Evolutionary conservation across 176 grass and related monocot species (phyloP).

Genomic region (Avena eriantha): DNA sequence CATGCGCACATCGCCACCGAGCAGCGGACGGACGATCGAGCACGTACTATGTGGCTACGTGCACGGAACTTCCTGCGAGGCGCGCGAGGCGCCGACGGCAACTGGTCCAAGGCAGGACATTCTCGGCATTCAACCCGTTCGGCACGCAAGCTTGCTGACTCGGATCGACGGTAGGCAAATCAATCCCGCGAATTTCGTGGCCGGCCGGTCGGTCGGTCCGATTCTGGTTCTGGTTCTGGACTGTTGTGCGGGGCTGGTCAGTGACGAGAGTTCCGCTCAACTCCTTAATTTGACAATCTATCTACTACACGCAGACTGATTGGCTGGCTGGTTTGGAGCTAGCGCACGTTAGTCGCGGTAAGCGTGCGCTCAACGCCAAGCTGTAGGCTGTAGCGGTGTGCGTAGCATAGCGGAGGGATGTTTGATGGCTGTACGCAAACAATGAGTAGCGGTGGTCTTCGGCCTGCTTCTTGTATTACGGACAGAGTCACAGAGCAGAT

Average conservation of each 20-base stretch:
- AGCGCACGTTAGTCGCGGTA: neutral
- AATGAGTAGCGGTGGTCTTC: too few species aligned
- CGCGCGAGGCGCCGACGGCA: neutral
- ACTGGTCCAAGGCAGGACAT: neutral
- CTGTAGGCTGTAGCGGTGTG: too few species aligned
- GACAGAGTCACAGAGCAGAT: too few species aligned
- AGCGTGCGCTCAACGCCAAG: conserved; percentile 16
- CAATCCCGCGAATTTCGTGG: neutral
- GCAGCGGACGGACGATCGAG: neutral
- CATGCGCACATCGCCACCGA: neutral
- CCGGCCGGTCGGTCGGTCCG: neutral
- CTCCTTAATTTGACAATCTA: neutral
- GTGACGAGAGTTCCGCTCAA: neutral
- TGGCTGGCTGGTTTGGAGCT: neutral
- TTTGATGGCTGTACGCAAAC: too few species aligned
- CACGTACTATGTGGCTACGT: conserved; percentile 8
- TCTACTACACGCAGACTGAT: neutral
- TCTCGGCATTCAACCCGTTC: neutral
- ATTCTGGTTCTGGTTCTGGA: conserved; percentile 6
- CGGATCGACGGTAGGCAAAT: neutral
- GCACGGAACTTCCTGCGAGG: neutral
- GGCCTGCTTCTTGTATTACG: too few species aligned
- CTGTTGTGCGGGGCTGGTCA: neutral
- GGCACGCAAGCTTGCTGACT: conserved; percentile 18
- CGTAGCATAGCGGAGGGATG: too few species aligned